These are phyloP conservation scores for Linum tenue DNA, from an alignment of 345 rosid genomes.

Conservation along the genomic window DNA sequence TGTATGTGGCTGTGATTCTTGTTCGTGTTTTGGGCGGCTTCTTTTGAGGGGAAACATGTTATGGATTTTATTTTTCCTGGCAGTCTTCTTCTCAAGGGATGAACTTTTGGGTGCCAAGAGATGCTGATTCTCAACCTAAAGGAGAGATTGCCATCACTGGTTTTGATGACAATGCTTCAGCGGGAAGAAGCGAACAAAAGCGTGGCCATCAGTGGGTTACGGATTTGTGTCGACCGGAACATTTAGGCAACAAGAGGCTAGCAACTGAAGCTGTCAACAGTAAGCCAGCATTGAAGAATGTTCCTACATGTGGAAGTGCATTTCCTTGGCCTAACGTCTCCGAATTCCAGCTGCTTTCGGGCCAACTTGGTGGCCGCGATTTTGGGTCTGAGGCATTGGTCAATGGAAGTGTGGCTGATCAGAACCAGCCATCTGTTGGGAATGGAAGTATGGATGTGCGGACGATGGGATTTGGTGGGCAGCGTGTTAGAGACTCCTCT, in stretches of 20 bases:
- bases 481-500: slow-evolving; percentile 28
- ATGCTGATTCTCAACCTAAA: slow-evolving; percentile 28
- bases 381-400: slow-evolving; percentile 34
- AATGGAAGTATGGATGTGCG: slow-evolving; percentile 32
- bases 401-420: slow-evolving; percentile 30
- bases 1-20: slow-evolving; percentile 4
- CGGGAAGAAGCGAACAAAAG: slow-evolving; percentile 36
- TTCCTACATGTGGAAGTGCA: slow-evolving; percentile 14
- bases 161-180: slow-evolving; percentile 31
- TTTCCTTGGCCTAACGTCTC: slow-evolving; percentile 27
- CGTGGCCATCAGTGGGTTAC: slow-evolving; percentile 45
- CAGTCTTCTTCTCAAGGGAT: slow-evolving; percentile 47
- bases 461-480: slow-evolving; percentile 33
- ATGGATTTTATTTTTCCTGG: slow-evolving; percentile 11
- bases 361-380: slow-evolving; percentile 32
- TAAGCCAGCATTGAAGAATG: slow-evolving; percentile 20
- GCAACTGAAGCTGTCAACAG: slow-evolving; percentile 30
- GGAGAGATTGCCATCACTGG: slow-evolving; percentile 24
- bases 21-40: neutral
- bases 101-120: slow-evolving; percentile 38
- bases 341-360: slow-evolving; percentile 33
- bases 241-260: slow-evolving; percentile 47
- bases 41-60: slow-evolving; percentile 1
- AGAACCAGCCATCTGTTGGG: slow-evolving; percentile 27
- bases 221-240: slow-evolving; percentile 33